phyloP scores from a whole-genome alignment of 2,329 filamentous ascomycete species.

The Tolypocladium guangdongense region DNA sequence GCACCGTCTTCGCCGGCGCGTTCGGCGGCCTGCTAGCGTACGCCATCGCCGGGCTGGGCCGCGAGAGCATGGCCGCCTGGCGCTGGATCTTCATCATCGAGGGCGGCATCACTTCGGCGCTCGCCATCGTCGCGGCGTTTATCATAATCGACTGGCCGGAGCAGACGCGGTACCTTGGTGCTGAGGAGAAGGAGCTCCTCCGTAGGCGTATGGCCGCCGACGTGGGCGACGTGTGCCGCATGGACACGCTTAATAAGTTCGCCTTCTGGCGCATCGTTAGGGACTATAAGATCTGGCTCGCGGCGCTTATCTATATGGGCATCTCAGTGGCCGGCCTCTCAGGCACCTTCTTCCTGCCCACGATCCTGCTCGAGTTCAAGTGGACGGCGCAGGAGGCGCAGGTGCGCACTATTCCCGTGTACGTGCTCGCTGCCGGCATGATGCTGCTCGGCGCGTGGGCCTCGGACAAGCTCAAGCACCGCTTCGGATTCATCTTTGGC shows the following conservation, averaged over 20 bases:
- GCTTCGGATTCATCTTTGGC: constrained; percentile 41
- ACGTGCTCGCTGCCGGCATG: constrained; percentile 19
- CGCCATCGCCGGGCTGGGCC: constrained; percentile 33
- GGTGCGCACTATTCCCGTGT: constrained; percentile 25
- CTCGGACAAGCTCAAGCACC: constrained; percentile 39
- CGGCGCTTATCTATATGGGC: constrained; percentile 22
- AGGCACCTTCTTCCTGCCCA: constrained; percentile 26
- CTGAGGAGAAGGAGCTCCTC: constrained; percentile 31
- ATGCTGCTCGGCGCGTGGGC: constrained; percentile 26
- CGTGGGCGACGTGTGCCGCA: constrained; percentile 29
- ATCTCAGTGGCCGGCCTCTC: constrained; percentile 35
- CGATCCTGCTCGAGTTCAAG: constrained; percentile 25
- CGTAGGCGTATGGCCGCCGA: constrained; percentile 29
- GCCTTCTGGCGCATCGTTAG: constrained; percentile 32
- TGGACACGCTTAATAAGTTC: constrained; percentile 41
- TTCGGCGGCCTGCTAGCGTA: constrained; percentile 37
- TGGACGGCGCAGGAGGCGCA: constrained; percentile 22
- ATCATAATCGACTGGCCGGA: constrained; percentile 15
- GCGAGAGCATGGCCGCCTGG: constrained; percentile 33
- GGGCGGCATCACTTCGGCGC: constrained; percentile 11
- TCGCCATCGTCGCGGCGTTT: constrained; percentile 12
- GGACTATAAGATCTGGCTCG: constrained; percentile 35
- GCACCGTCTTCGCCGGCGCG: constrained; percentile 28
- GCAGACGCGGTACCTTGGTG: constrained; percentile 29
- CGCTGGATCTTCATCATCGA: constrained; percentile 30